Evolutionary conservation across 2,329 filamentous ascomycete genomes (phyloP), one percentile per base, ranked within the genome.

Genomic region (Aspergillus piperis): DNA sequence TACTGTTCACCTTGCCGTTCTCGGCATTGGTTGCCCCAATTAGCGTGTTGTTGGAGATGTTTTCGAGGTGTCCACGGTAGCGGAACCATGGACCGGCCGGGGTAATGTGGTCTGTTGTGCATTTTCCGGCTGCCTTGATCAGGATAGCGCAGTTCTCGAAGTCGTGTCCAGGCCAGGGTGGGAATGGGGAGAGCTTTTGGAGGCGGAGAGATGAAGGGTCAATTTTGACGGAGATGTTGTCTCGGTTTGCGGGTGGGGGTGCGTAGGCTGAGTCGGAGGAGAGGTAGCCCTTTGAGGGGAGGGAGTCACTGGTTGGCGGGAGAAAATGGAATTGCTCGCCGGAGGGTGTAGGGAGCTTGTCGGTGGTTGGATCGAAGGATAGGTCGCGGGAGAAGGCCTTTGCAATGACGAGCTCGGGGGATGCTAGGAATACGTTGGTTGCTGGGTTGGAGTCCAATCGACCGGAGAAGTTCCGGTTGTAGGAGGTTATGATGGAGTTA

Each of bases 1-100:
- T 25, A 3, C 36, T 25, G 11, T 54, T 54, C 21, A 54, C 51
- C 5, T 25, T n/a, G 5, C 36, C 36, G 3, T 32, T 54, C 3
- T 54, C 51, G 21, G 51, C 51, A 7, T 54, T 54, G 6, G 41
- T 38, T 19, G 51, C 51, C 13, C 51, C 51, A 15, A 54, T 54
- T 1, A 42, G 36, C 8, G 51, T 54, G 13, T 54, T 41, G 38
- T 41, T 54, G 36, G 51, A 54, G 51, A 54, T 54, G 36, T 54
- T 54, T 19, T 54, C 51, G 3, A 54, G 36, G 13, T 54, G 51
- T 8, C 36, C 51, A 2, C 51, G 21, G 21, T 54, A 54, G 36
- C 38, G 51, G 51, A 54, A 54, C 51, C 51, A 54, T 4, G 51
- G 36, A 4, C 51, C 51, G 3, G 51, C 51, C 2, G 51, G 51